Base-by-base conservation (phyloP, 306 rosid species). In the Oemleria cerasiformis region DNA sequence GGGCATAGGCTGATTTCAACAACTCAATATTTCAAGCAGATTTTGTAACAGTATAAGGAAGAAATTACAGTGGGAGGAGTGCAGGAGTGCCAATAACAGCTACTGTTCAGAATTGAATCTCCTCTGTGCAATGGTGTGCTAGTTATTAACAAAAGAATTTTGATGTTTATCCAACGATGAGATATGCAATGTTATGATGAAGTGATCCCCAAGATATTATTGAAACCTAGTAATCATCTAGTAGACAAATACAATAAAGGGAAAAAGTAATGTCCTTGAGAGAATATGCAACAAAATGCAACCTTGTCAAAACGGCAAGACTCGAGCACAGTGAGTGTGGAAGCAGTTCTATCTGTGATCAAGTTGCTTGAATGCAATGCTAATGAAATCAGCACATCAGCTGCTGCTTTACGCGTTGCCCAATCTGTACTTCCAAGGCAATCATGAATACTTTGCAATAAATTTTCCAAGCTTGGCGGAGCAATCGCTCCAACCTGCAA, bases 351-450 rank as follows among this genome's bases (percentile, higher is more conserved):
- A 79, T 88, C 96, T 6, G 79, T 75, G 75, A 89, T 66, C 82
- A 95, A 71, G 47, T 78, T 85, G 72, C 92, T 91, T n/a, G 97
- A 84, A 83, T 88, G 90, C 85, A 90, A 79, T 16, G 96, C 96
- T 68, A 95, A 65, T 14, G 92, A 83, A 70, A 77, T 80, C 44
- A 95, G 81, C 48, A 87, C 86, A 61, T 95, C 99, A 61, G 99
- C 97, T 47, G 99, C 96, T 51, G 99, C 99, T 85, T 95, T 95
- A 40, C 99, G 97, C 23, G 97, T 95, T 53, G 92, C 92, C 99
- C 99, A 95, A 77, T 95, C 99, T 20, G 84, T 44, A 83, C 87
- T 91, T 49, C 86, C 82, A 66, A 95, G 92, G 73, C 92, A 91
- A 14, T 91, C 99, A 36, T 86, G 96, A 74, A 87, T 85, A 76